These are phyloP conservation scores for Phytopythium delawarense DNA, from an alignment of 352 stramenopile genomes.

Conservation along the genomic window DNA sequence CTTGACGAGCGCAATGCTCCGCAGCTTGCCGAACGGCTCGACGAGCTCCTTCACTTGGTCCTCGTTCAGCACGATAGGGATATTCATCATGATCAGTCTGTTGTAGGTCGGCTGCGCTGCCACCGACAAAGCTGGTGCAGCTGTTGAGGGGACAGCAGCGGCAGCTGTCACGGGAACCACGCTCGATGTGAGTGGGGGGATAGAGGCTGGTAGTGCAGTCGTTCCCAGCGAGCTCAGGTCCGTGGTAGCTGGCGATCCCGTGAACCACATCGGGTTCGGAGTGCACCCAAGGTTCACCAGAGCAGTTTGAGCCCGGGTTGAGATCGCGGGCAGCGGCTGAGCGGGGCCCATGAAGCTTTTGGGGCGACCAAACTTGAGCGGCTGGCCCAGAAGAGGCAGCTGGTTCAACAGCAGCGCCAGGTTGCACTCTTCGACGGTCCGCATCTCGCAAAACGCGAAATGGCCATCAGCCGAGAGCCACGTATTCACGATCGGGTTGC, in stretches of 20 bases:
- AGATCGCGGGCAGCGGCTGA: constrained; percentile 70
- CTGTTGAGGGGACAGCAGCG: constrained; percentile 1
- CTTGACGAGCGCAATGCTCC: constrained; percentile 61
- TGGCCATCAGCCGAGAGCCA: constrained; percentile 86
- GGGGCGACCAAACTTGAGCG: constrained; percentile 83
- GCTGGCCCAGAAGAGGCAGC: constrained; percentile 68
- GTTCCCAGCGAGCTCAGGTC: not conserved
- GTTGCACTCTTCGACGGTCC: constrained; percentile 83
- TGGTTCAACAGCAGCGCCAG: constrained; percentile 83
- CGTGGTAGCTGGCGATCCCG: not conserved
- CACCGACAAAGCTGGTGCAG: not conserved
- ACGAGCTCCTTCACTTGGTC: constrained; percentile 83
- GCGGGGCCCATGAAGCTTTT: constrained; percentile 79
- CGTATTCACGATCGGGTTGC: constrained; percentile 81
- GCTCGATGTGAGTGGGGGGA: not conserved
- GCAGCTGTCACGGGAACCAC: not conserved
- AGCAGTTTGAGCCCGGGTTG: constrained; percentile 67
- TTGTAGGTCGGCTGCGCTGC: constrained; percentile 18
- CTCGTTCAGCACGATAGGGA: constrained; percentile 68
- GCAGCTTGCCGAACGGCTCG: constrained; percentile 74
- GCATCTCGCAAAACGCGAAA: constrained; percentile 88
- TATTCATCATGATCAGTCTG: constrained; percentile 78
- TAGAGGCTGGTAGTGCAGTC: not conserved
- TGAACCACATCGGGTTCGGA: constrained; percentile 77
- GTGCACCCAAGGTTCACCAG: constrained; percentile 79